Evolutionary conservation across 2,329 filamentous ascomycete species (phyloP).

Genomic region (Endocalyx cinctus): DNA sequence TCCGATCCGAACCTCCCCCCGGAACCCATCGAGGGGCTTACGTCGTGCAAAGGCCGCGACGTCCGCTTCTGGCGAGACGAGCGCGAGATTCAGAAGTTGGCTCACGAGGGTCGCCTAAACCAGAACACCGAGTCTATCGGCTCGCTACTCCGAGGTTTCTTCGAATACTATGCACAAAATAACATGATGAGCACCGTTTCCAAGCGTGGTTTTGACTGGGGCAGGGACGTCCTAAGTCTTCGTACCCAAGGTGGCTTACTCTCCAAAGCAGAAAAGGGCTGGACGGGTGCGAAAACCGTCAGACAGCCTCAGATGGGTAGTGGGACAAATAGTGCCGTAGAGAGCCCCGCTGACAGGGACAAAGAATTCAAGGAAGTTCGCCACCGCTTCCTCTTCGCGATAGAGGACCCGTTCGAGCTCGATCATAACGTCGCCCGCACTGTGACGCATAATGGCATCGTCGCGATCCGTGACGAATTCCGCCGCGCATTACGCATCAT

Average conservation of each 20-base stretch:
- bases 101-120: constrained; percentile 55
- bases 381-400: constrained; percentile 78
- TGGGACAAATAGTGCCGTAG: no score
- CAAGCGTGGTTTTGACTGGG: constrained; percentile 71
- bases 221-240: constrained; percentile 71
- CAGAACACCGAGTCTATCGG: constrained; percentile 67
- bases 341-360: constrained; percentile 23
- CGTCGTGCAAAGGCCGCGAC: constrained; percentile 58
- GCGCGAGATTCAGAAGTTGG: constrained; percentile 59
- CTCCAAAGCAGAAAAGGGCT: constrained; percentile 73
- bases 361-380: constrained; percentile 62
- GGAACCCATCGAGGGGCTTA: constrained; percentile 33
- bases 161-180: constrained; percentile 74
- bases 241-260: constrained; percentile 66
- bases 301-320: constrained; percentile 45
- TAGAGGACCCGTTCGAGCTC: constrained; percentile 87
- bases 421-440: constrained; percentile 86
- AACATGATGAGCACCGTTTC: constrained; percentile 47
- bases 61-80: constrained; percentile 78
- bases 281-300: constrained; percentile 76
- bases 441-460: constrained; percentile 77
- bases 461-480: constrained; percentile 80
- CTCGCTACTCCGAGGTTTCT: constrained; percentile 74
- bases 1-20: constrained; percentile 32
- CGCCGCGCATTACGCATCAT: constrained; percentile 74